Conservation (phyloP, 2,329 filamentous ascomycete species). For the Zymoseptoria pseudotritici region DNA sequence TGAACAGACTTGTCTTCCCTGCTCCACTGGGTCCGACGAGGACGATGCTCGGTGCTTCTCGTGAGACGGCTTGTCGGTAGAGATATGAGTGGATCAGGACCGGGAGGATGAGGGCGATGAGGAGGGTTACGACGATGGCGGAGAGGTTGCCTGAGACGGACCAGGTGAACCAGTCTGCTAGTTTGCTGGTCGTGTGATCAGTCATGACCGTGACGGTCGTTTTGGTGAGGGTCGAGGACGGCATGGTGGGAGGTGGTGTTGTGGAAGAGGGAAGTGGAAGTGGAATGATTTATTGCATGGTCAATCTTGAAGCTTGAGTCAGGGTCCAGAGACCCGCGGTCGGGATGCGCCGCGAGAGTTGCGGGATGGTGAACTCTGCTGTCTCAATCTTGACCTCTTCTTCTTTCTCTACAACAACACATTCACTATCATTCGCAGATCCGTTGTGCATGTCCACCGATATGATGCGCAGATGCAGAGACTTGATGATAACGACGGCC, state of each 20-base stretch:
- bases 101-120: slow-evolving; percentile 66
- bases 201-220: neutral
- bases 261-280: neutral
- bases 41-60: slow-evolving; percentile 63
- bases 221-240: neutral
- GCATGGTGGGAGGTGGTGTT: neutral
- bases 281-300: too few relatives aligned
- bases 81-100: slow-evolving; percentile 70
- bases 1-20: slow-evolving; percentile 85
- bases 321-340: neutral
- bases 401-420: neutral
- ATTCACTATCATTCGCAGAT: too few relatives aligned
- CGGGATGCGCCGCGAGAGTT: neutral
- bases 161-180: slow-evolving; percentile 36
- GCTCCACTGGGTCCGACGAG: slow-evolving; percentile 72
- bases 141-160: slow-evolving; percentile 38
- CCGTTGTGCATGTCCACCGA: too few relatives aligned
- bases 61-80: slow-evolving; percentile 54
- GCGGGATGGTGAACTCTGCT: neutral
- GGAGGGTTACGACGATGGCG: slow-evolving; percentile 57
- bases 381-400: neutral
- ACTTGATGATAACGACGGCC: too few relatives aligned
- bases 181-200: neutral
- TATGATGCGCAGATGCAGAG: too few relatives aligned
- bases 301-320: neutral